Evolutionary conservation across 1,139 yeast species (phyloP), one percentile per base, ranked within the genome.

Genomic region (Trichomonascaceae sp.): DNA sequence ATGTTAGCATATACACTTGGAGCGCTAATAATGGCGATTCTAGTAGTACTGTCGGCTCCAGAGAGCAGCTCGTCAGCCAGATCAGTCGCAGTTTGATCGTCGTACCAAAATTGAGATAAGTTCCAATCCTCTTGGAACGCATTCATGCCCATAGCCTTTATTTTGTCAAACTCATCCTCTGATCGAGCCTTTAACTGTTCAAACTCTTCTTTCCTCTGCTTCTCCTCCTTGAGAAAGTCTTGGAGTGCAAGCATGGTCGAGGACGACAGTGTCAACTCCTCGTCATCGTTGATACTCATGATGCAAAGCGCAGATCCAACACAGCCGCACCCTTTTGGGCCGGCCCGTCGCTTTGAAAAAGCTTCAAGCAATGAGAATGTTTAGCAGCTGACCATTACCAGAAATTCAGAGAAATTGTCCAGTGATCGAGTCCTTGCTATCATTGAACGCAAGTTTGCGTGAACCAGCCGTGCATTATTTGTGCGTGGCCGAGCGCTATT

Each of bases 1-100:
- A 85, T 71, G 1, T 92, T 92, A 1, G 94, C 93, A 57, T 76
- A 85, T 2, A 82, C 95, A 0, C 94, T 79, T 4, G 96, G 95
- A 1, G 95, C 94, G 59, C 89, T 76, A 1, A 82, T 81, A 38
- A 85, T 69, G 29, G 76, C 82, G 32, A 82, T 65, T 1, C 74
- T 74, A 0, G 93, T 78, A 29, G 70, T 65, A 38, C 66, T 68
- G 43, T 36, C 46, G n/a, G 93, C 92, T 4, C 84, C 92, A 29
- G 74, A 80, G 15, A 82, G 55, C 27, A 84, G 60, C 13, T 81
- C 92, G 39, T 67, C 69, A 1, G 81, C 92, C 16, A 82, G 56
- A 0, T 58, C 52, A 30, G 65, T 67, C 0, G 95, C 85, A 1
- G 95, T 85, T 4, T 62, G 60, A 41, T 82, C 87, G 32, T 42